Evolutionary conservation across 2,329 filamentous ascomycete genomes (phyloP).

Genomic region (Thielaviopsis punctulata): DNA sequence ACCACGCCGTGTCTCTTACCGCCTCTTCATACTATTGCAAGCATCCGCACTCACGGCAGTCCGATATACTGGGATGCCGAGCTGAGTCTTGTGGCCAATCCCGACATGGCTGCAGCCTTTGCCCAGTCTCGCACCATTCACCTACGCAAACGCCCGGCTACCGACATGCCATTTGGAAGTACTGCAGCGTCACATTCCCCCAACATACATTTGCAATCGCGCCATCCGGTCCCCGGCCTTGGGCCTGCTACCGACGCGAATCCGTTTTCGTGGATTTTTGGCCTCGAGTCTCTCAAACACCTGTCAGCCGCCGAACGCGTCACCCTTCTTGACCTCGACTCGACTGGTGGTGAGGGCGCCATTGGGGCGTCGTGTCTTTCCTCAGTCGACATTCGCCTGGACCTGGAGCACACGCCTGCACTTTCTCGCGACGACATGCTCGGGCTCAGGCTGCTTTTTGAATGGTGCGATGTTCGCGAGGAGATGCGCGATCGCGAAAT

Average conservation of each 20-base stretch:
- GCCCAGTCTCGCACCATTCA: constrained; percentile 53
- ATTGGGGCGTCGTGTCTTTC: constrained; percentile 17
- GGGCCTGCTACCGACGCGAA: constrained; percentile 14
- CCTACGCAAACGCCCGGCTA: constrained; percentile 51
- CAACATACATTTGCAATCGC: background rate
- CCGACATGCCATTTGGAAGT: constrained; percentile 44
- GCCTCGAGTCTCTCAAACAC: constrained; percentile 34
- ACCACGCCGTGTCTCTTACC: constrained; percentile 45
- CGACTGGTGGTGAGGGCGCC: constrained; percentile 30
- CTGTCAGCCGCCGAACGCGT: constrained; percentile 50
- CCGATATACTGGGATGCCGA: constrained; percentile 66
- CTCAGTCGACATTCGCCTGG: constrained; percentile 53
- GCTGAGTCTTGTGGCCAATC: constrained; percentile 52
- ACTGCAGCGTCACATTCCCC: background rate
- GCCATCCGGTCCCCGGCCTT: background rate
- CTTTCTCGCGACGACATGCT: constrained; percentile 27
- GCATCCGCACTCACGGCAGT: constrained; percentile 41
- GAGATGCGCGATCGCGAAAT: constrained; percentile 16
- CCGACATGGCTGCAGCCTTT: constrained; percentile 44
- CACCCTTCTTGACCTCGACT: constrained; percentile 37
- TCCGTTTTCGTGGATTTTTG: constrained; percentile 61
- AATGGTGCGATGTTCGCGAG: constrained; percentile 25
- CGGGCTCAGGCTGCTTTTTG: constrained; percentile 35
- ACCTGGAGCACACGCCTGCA: constrained; percentile 36
- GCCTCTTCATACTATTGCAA: constrained; percentile 44